Evolutionary conservation across 805 yeast genomes (phyloP).

Genomic region (Kodamaea hsintzibuensis): DNA sequence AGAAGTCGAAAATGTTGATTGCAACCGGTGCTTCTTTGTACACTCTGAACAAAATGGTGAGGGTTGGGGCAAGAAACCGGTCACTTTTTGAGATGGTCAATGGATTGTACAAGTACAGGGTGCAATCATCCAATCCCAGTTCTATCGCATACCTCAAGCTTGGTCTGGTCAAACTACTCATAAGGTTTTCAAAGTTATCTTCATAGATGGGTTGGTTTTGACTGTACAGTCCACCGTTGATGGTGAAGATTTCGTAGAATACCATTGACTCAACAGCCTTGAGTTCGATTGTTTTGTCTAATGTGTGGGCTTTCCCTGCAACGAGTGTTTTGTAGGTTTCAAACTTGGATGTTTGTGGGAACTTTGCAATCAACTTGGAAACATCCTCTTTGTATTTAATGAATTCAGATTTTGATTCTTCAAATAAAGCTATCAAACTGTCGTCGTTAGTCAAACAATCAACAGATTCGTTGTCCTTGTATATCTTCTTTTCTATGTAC

Average conservation of each 20-base stretch:
- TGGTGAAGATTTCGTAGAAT: slow-evolving; percentile 34
- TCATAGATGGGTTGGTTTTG: slow-evolving; percentile 21
- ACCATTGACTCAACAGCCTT: slow-evolving; percentile 13
- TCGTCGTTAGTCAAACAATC: slow-evolving; percentile 18
- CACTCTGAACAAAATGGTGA: slow-evolving; percentile 60
- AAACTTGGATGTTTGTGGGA: slow-evolving; percentile 19
- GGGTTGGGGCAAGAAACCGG: slow-evolving; percentile 40
- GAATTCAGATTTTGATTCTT: slow-evolving; percentile 20
- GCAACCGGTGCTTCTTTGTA: slow-evolving; percentile 77
- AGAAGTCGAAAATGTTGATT: slow-evolving; percentile 69
- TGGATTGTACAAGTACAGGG: slow-evolving; percentile 21
- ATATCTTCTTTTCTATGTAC: slow-evolving; percentile 25
- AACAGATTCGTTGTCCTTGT: slow-evolving; percentile 15
- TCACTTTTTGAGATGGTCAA: slow-evolving; percentile 5
- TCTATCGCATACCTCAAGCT: slow-evolving; percentile 33
- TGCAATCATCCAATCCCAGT: slow-evolving; percentile 31
- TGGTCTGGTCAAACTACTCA: slow-evolving; percentile 41
- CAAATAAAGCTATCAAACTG: slow-evolving; percentile 15
- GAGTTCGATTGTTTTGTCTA: not conserved
- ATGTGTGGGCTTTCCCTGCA: not conserved
- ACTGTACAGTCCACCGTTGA: slow-evolving; percentile 23
- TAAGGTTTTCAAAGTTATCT: slow-evolving; percentile 40
- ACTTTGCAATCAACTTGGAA: slow-evolving; percentile 26
- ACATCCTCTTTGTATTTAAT: slow-evolving; percentile 26
- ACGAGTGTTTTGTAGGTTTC: slow-evolving; percentile 27